Percentiles rank a stretch among this genome's conserved stretches.
Conservation (phyloP, 2,329 filamentous ascomycete genomes). For the Camillea tinctor region DNA sequence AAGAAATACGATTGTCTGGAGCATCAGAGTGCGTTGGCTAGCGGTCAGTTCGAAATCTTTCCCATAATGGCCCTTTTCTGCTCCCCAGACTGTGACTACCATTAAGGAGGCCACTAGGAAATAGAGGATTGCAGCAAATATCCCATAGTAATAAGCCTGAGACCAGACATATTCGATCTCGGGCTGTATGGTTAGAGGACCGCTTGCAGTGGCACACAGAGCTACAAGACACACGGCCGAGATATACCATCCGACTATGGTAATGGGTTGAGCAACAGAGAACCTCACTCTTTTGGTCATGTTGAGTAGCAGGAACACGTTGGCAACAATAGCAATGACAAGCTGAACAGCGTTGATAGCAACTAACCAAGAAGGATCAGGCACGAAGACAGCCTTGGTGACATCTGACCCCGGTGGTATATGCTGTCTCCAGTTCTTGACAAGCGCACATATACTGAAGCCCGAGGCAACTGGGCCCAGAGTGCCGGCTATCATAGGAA, state of each 20-base stretch:
- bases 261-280: slow-evolving; percentile 76
- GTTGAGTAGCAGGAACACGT: slow-evolving; percentile 80
- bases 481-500: slow-evolving; percentile 80
- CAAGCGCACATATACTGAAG: slow-evolving; percentile 83
- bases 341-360: slow-evolving; percentile 77
- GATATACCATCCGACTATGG: slow-evolving; percentile 76
- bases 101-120: slow-evolving; percentile 75
- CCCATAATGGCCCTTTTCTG: slow-evolving; percentile 65
- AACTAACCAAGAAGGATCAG: slow-evolving; percentile 73
- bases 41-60: slow-evolving; percentile 77
- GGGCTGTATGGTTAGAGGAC: slow-evolving; percentile 47
- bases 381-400: slow-evolving; percentile 50
- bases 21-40: slow-evolving; percentile 81
- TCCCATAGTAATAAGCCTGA: slow-evolving; percentile 83
- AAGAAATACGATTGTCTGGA: slow-evolving; percentile 86
- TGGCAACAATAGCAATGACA: slow-evolving; percentile 72
- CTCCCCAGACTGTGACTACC: slow-evolving; percentile 76
- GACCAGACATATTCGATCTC: slow-evolving; percentile 61
- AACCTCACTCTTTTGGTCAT: slow-evolving; percentile 81
- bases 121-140: slow-evolving; percentile 78
- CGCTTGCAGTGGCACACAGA: slow-evolving; percentile 64
- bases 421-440: slow-evolving; percentile 71
- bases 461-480: slow-evolving; percentile 84
- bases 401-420: slow-evolving; percentile 46
- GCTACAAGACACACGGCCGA: slow-evolving; percentile 65